These are phyloP conservation scores for Apophysomyces variabilis DNA, from an alignment of 371 early-diverging fungal genomes.

Conservation along the genomic window DNA sequence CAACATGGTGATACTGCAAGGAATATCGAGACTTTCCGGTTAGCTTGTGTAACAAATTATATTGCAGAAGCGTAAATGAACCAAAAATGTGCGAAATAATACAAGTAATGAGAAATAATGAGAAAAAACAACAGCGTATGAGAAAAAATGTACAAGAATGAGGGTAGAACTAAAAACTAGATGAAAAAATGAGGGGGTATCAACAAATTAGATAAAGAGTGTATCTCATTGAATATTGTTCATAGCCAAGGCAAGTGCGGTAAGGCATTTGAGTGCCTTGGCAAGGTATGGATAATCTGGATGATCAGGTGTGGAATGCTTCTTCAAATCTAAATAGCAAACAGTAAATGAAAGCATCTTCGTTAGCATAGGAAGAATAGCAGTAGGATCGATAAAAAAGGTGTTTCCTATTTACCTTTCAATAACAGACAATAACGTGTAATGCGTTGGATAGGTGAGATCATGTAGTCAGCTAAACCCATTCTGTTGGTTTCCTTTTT, in stretches of 20 bases:
- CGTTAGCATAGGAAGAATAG: background rate
- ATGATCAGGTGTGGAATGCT: slow-evolving; percentile 40
- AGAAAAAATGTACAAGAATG: background rate
- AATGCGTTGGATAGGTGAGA: slow-evolving; percentile 59
- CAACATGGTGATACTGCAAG: slow-evolving; percentile 6
- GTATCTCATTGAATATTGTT: slow-evolving; percentile 32
- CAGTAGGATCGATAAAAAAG: background rate
- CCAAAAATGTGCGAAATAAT: slow-evolving; percentile 10
- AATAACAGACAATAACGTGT: slow-evolving; percentile 54
- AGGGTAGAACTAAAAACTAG: background rate
- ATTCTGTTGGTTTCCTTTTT: slow-evolving; percentile 46
- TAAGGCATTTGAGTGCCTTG: slow-evolving; percentile 39
- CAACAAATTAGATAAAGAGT: background rate
- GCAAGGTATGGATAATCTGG: slow-evolving; percentile 42
- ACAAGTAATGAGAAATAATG: slow-evolving; percentile 3
- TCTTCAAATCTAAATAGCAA: slow-evolving; percentile 42
- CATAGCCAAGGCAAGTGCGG: slow-evolving; percentile 52
- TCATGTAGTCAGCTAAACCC: slow-evolving; percentile 52
- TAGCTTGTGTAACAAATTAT: slow-evolving; percentile 11
- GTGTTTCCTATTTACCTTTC: slow-evolving; percentile 36
- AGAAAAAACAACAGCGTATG: background rate
- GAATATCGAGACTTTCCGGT: slow-evolving; percentile 8
- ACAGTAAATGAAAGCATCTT: background rate
- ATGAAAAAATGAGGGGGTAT: background rate
- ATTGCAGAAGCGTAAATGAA: background rate